phyloP scores from a whole-genome alignment of 2,329 filamentous ascomycete genomes.

The Tolypocladium paradoxum region DNA sequence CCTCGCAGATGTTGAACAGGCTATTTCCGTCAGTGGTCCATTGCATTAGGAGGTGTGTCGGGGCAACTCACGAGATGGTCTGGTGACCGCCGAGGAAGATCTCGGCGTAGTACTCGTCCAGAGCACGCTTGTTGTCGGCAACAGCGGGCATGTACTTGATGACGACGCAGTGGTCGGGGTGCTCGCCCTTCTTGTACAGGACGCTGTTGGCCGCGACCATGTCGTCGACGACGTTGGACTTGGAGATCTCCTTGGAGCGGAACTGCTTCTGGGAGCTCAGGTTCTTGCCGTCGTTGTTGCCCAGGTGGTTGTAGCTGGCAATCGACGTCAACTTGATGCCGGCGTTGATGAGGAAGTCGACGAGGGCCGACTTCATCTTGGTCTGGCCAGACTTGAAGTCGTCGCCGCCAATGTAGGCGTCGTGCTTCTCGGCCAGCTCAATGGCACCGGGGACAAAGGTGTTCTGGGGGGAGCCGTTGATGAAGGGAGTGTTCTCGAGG shows the following conservation, averaged over 20 bases:
- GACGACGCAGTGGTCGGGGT: conserved; percentile 95
- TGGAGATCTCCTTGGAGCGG: conserved; percentile 98
- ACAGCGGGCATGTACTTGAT: conserved; percentile 99
- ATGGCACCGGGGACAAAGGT: conserved; percentile 94
- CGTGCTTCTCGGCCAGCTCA: conserved; percentile 75
- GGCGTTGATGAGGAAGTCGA: conserved; percentile 96
- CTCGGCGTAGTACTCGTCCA: conserved; percentile 98
- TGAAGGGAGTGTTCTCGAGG: conserved; percentile 82
- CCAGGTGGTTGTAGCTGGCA: conserved; percentile 97
- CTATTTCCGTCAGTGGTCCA: conserved; percentile 26
- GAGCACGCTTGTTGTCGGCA: conserved; percentile 95
- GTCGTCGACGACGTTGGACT: conserved; percentile 98
- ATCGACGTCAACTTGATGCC: conserved; percentile 99
- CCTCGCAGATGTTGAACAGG: conserved; percentile 98
- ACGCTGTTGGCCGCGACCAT: conserved; percentile 96
- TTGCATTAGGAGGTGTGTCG: background rate
- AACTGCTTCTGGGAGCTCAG: conserved; percentile 95
- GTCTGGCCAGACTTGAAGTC: conserved; percentile 99
- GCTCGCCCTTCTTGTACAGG: conserved; percentile 83
- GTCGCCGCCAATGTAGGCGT: conserved; percentile 89
- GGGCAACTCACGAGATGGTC: conserved; percentile 63
- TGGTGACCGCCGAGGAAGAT: conserved; percentile 99
- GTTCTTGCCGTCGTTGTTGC: conserved; percentile 99
- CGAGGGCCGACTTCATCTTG: conserved; percentile 99
- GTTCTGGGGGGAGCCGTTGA: conserved; percentile 98